Conservation (phyloP, 1,284 basidiomycete genomes). For the Ceraceosorus guamensis region DNA sequence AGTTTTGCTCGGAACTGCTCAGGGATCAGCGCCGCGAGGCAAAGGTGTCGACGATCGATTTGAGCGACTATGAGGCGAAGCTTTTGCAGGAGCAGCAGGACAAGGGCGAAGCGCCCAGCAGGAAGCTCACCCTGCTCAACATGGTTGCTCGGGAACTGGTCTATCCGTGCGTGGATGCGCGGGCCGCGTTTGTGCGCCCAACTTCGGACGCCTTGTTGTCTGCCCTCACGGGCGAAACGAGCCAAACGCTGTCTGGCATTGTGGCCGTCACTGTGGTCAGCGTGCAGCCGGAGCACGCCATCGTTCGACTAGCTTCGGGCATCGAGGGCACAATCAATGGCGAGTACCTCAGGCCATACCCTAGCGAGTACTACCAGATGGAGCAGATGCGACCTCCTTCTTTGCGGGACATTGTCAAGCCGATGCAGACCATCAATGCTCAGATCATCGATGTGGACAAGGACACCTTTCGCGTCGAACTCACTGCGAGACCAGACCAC, state of each 20-base stretch:
- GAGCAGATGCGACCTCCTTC: slow-evolving; percentile 8
- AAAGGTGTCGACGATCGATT: slow-evolving; percentile 82
- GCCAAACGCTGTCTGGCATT: slow-evolving; percentile 57
- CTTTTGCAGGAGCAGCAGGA: neutral
- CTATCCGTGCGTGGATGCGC: slow-evolving; percentile 71
- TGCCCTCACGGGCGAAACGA: slow-evolving; percentile 90
- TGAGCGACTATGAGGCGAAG: slow-evolving; percentile 75
- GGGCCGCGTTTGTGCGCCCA: slow-evolving; percentile 64
- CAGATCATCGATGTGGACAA: slow-evolving; percentile 69
- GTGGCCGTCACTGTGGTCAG: slow-evolving; percentile 69
- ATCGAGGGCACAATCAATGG: slow-evolving; percentile 53
- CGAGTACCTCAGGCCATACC: slow-evolving; percentile 28
- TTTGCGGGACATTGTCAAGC: slow-evolving; percentile 32
- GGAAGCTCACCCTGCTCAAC: slow-evolving; percentile 76
- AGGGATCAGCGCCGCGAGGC: slow-evolving; percentile 68
- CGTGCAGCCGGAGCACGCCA: slow-evolving; percentile 54
- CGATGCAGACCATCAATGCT: slow-evolving; percentile 70
- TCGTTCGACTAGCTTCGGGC: slow-evolving; percentile 80
- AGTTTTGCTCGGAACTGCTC: slow-evolving; percentile 61
- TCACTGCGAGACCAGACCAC: slow-evolving; percentile 69
- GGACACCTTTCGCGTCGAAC: slow-evolving; percentile 62
- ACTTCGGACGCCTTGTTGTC: slow-evolving; percentile 75
- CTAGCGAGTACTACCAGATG: slow-evolving; percentile 7
- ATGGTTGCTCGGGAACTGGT: slow-evolving; percentile 84
- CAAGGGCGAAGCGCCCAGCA: slow-evolving; percentile 26